Conservation (phyloP, 2,329 filamentous ascomycete genomes). For the Neofusicoccum umdonicola region DNA sequence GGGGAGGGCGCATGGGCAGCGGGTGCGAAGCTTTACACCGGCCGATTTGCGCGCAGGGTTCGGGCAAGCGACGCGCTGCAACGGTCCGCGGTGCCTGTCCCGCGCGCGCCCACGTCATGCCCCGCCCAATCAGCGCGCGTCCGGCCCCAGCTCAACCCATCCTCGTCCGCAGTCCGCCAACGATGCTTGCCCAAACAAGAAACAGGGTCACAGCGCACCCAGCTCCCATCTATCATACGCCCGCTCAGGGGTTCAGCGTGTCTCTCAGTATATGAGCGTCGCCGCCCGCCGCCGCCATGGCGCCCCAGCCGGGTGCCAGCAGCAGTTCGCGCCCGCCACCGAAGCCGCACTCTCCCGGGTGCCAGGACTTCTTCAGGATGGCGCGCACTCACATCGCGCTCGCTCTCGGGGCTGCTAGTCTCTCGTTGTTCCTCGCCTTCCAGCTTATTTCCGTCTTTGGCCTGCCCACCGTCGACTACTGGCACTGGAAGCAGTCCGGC, state of each 20-base stretch:
- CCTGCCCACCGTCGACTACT: conserved; percentile 35
- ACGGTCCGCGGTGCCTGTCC: conserved; percentile 1
- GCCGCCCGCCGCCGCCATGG: background rate
- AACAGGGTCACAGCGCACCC: background rate
- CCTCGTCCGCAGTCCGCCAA: background rate
- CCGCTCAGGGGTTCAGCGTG: background rate
- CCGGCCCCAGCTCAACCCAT: background rate
- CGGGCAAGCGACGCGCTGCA: conserved; percentile 3
- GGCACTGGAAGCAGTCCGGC: conserved; percentile 28
- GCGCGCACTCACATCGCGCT: conserved; percentile 39
- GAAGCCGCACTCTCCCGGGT: background rate
- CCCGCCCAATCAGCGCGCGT: conserved; percentile 3
- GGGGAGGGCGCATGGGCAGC: background rate
- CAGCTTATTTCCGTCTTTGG: conserved; percentile 35
- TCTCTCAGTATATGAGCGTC: background rate
- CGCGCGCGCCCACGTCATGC: conserved; percentile 7
- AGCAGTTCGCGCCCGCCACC: background rate
- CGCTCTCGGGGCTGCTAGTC: conserved; percentile 35
- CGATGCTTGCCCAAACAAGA: conserved; percentile 8
- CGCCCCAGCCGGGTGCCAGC: background rate
- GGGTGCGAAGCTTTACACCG: conserved; percentile 8
- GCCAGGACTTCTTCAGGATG: conserved; percentile 26
- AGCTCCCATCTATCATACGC: background rate
- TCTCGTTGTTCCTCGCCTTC: conserved; percentile 33
- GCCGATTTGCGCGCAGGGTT: conserved; percentile 8